Evolutionary conservation across 495 filamentous ascomycete species (phyloP), one percentile per base, ranked within the genome.

Genomic region (Tuber aestivum): DNA sequence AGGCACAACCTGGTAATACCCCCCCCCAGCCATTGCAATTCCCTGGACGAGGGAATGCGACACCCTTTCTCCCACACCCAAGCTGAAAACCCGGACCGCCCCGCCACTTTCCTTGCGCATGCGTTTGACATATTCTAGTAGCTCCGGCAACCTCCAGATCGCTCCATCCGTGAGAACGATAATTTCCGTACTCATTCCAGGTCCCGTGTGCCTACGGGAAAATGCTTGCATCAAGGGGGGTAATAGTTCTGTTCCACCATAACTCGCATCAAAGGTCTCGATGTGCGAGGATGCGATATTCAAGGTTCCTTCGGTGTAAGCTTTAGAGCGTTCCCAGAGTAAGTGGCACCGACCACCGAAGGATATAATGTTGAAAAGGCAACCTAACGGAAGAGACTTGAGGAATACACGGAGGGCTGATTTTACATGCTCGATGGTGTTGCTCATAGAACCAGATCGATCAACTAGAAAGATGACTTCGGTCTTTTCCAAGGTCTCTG

Each of bases 391-490:
- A 16, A 94, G 84, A 1, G 88, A 90, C 79, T 92, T 92, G 40
- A 94, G 83, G 76, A 93, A 90, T 20, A 92, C 83, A 1, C 84
- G 84, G 48, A 93, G 84, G 3, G 91, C 91, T 14, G 86, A 83
- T 21, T 86, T 81, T 23, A 92, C 81, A 27, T 87, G 86, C 1
- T 78, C 61, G 3, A 91, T 91, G 37, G 87, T 87, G 41, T 83
- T 81, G 1, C 76, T 76, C 91, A 94, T 93, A 71, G 87, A 90
- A 0, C 90, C 90, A 69, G 88, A 90, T 69, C 90, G 86, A 79
- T 94, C 92, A 69, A 88, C 88, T 6, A 94, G 80, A 72, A 94
- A 92, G 41, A 94, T 87, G 14, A 93, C 85, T 79, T 94, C 92
- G 4, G 90, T 87, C 41, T 83, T 83, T 16, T 48, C 21, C 27